Conservation (phyloP, 2,329 filamentous ascomycete species). For the Mycogone perniciosa region DNA sequence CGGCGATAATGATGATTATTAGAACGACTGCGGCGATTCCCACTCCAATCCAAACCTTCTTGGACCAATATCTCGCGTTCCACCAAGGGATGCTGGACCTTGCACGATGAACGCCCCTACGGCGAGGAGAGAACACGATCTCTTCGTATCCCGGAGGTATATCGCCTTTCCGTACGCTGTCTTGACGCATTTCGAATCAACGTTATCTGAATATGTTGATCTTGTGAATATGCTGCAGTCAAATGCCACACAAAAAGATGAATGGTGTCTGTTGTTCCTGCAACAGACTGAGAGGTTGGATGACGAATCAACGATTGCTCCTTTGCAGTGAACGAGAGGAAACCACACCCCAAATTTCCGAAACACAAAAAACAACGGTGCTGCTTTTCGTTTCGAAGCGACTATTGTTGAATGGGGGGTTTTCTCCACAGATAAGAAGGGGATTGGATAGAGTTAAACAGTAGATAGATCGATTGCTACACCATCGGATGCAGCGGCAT, state of each 20-base stretch:
- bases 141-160: constrained; percentile 24
- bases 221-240: too few species aligned
- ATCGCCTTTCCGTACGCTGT: constrained; percentile 19
- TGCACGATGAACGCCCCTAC: constrained; percentile 17
- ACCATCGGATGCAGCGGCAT: too few species aligned
- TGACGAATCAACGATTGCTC: neutral
- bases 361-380: too few species aligned
- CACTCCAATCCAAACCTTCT: constrained; percentile 42
- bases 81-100: constrained; percentile 32
- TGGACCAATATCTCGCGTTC: constrained; percentile 48
- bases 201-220: neutral
- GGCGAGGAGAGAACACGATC: constrained; percentile 18
- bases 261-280: too few species aligned
- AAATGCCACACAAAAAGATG: too few species aligned
- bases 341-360: too few species aligned
- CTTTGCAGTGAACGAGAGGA: too few species aligned
- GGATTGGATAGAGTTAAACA: too few species aligned
- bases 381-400: too few species aligned
- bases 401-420: too few species aligned
- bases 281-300: neutral
- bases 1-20: constrained; percentile 42
- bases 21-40: constrained; percentile 21
- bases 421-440: too few species aligned
- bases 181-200: neutral
- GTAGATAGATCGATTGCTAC: too few species aligned